These are phyloP conservation scores for Candida ulmi DNA, from an alignment of 805 yeast species.

Conservation along the genomic window DNA sequence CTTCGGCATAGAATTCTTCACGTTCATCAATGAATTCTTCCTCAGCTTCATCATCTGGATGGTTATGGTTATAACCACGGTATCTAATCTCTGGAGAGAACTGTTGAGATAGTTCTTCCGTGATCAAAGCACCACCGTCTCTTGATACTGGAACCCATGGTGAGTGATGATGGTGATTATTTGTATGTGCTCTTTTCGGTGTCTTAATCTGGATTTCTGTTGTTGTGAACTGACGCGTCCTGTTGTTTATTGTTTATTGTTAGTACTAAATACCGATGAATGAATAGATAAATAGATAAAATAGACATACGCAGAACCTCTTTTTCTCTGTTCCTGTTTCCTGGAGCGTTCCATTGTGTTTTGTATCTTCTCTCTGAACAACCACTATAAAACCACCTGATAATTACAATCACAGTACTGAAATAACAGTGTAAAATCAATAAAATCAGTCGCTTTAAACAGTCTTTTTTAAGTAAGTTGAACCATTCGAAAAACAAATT, in stretches of 20 bases:
- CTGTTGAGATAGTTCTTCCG: slow-evolving; percentile 10
- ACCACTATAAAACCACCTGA: too few species aligned
- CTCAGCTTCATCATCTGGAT: neutral
- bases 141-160: slow-evolving; percentile 11
- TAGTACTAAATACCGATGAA: neutral
- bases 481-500: neutral
- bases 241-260: neutral
- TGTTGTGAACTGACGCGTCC: slow-evolving; percentile 7
- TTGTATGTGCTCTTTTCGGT: slow-evolving; percentile 3
- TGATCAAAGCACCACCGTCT: slow-evolving; percentile 17
- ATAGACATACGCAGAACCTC: slow-evolving; percentile 5
- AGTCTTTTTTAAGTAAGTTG: neutral
- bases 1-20: neutral
- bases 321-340: slow-evolving; percentile 1
- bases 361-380: neutral
- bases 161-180: neutral
- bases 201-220: slow-evolving; percentile 9
- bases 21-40: neutral
- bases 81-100: slow-evolving; percentile 7
- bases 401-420: too few species aligned
- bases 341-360: neutral
- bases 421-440: too few species aligned
- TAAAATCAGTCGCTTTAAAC: neutral
- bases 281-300: neutral
- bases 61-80: neutral